phyloP scores from a whole-genome alignment of 306 rosid genomes.

The Cucurbita pepo region DNA sequence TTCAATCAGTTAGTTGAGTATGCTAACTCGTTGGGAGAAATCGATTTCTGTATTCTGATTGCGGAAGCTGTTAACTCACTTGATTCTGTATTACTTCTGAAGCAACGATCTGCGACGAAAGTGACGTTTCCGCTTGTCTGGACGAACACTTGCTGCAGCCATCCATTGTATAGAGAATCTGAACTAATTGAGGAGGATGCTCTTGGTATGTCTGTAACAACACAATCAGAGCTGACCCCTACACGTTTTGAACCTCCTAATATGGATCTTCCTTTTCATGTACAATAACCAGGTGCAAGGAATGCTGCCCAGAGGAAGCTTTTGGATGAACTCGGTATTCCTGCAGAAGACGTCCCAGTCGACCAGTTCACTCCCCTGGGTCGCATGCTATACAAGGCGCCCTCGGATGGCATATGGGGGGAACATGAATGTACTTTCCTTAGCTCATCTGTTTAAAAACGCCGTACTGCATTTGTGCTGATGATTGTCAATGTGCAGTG shows the following conservation, averaged over 20 bases:
- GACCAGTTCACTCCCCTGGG: constrained; percentile 83
- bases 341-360: constrained; percentile 81
- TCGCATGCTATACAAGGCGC: constrained; percentile 89
- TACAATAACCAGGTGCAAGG: constrained; percentile 47
- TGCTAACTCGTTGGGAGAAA: too few relatives aligned
- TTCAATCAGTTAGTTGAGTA: too few relatives aligned
- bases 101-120: constrained; percentile 98
- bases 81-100: constrained; percentile 3
- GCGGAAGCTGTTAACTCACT: neutral
- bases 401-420: constrained; percentile 99
- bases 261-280: neutral
- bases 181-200: constrained; percentile 67
- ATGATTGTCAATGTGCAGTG: constrained; percentile 35
- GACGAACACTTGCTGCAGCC: constrained; percentile 99
- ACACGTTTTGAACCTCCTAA: neutral
- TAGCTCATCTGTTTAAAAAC: neutral
- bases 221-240: neutral
- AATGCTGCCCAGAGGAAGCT: constrained; percentile 99
- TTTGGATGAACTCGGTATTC: constrained; percentile 85
- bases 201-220: constrained; percentile 39
- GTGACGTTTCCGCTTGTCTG: constrained; percentile 98
- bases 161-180: constrained; percentile 86
- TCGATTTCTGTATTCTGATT: neutral
- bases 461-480: neutral
- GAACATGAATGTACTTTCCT: constrained; percentile 60